Conservation (phyloP, 495 filamentous ascomycete genomes). For the Halenospora varia region DNA sequence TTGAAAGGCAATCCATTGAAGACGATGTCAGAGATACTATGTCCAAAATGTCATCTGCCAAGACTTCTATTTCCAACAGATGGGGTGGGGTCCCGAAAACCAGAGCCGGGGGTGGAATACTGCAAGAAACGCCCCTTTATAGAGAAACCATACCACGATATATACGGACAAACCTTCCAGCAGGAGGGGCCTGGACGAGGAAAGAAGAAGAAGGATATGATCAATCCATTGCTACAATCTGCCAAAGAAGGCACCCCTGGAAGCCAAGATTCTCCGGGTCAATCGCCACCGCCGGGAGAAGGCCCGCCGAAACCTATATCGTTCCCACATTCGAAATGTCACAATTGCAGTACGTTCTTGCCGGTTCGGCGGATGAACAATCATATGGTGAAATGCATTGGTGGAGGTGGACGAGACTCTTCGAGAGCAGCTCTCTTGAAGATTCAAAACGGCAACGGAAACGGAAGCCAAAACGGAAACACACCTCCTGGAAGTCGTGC, state of each 20-base stretch:
- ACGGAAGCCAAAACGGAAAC: constrained; percentile 41
- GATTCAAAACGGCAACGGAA: constrained; percentile 46
- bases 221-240: constrained; percentile 38
- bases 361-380: constrained; percentile 61
- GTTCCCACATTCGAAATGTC: constrained; percentile 70
- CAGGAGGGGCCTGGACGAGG: constrained; percentile 48
- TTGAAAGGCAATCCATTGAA: constrained; percentile 74
- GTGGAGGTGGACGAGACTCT: constrained; percentile 64
- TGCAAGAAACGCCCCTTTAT: constrained; percentile 75
- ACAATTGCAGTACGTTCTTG: constrained; percentile 57
- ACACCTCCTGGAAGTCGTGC: constrained; percentile 56
- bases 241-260: constrained; percentile 45
- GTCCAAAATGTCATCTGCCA: constrained; percentile 61
- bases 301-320: constrained; percentile 40
- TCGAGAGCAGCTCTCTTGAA: constrained; percentile 55
- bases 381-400: constrained; percentile 78
- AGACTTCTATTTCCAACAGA: constrained; percentile 59
- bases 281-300: constrained; percentile 41
- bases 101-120: constrained; percentile 62
- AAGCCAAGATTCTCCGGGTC: constrained; percentile 43
- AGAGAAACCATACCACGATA: constrained; percentile 69
- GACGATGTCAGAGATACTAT: constrained; percentile 62
- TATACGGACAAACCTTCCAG: constrained; percentile 74
- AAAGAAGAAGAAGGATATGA: constrained; percentile 56
- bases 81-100: constrained; percentile 54